Base-by-base conservation (phyloP, 1,284 basidiomycete genomes). In the Ganoderma lingzhi region DNA sequence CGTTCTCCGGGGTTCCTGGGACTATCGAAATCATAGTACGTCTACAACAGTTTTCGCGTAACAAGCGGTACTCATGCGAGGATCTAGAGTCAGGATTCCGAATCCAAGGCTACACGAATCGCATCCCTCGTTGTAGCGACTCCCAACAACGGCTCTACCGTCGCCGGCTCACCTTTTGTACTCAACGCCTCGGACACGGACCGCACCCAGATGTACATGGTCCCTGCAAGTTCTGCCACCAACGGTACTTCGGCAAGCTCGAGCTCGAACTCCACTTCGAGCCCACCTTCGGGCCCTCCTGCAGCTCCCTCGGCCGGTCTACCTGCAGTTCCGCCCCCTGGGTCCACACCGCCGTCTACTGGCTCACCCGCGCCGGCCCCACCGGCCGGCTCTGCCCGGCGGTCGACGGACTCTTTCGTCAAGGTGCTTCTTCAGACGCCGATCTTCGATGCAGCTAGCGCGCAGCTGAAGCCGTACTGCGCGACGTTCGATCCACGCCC, bases 401-500 rank as follows among this genome's bases (percentile, higher is more conserved):
- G 30, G 53, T 17, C 53, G 4, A 17, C 30, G 53, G 37, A 65
- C 19, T 44, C 74, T 0, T 77, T 77, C 56, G 74, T 81, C 68
- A 77, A 74, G 51, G 86, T 90, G 30, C 79, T 77, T 2, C 78
- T 93, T 35, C 81, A 83, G 73, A 76, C 87, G n/a, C 78, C 82
- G 2, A 76, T 86, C 61, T 87, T 86, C 72, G 80, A 85, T 44
- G 78, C 82, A 35, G 62, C 73, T 69, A 75, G 10, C 15, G 83
- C 83, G 0, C 64, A 75, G 15, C 80, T 85, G 68, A 76, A 82
- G 67, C 71, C 78, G 9, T 89, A 83, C 76, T 93, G 91, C 71
- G 87, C 87, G 2, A 91, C 90, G 2, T 93, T 86, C 75, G 83
- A 91, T 71, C 82, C 87, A 4, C 79, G 83, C 51, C 88, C 89